Conservation (phyloP, 2,329 filamentous ascomycete species). For the Phaeosphaeria sp. region DNA sequence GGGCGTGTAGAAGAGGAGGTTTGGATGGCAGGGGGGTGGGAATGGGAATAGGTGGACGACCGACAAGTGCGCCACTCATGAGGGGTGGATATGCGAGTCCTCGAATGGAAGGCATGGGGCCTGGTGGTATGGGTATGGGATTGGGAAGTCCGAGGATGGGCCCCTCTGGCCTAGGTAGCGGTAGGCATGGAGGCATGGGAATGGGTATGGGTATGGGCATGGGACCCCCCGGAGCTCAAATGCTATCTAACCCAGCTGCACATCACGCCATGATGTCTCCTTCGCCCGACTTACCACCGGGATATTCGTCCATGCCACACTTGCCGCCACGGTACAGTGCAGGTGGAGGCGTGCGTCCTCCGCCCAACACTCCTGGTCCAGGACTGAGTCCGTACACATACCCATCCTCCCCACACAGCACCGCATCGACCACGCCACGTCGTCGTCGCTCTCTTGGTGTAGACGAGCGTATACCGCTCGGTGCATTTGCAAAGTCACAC, state of each 20-base stretch:
- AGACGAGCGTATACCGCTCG: slow-evolving; percentile 16
- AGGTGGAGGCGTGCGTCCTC: too few species aligned
- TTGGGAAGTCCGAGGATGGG: background rate
- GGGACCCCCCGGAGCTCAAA: background rate
- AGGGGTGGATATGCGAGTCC: background rate
- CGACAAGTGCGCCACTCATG: background rate
- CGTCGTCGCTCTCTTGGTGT: slow-evolving; percentile 2
- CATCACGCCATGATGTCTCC: background rate
- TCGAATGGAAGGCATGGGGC: slow-evolving; percentile 2
- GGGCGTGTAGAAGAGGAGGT: background rate
- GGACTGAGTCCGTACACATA: too few species aligned
- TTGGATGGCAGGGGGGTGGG: background rate
- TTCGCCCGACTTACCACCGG: background rate
- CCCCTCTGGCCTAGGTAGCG: background rate
- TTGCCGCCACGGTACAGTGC: background rate
- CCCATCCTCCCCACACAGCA: slow-evolving; percentile 5
- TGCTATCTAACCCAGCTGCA: background rate
- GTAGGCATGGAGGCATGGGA: slow-evolving; percentile 4
- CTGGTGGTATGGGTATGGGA: background rate
- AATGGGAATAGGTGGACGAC: background rate
- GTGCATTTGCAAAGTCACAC: background rate
- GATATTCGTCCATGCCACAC: background rate
- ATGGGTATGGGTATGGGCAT: slow-evolving; percentile 5
- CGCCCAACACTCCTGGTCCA: too few species aligned
- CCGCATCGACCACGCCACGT: background rate